Conservation (phyloP, 1,139 yeast species). For the Lodderomyces jiufengensis region DNA sequence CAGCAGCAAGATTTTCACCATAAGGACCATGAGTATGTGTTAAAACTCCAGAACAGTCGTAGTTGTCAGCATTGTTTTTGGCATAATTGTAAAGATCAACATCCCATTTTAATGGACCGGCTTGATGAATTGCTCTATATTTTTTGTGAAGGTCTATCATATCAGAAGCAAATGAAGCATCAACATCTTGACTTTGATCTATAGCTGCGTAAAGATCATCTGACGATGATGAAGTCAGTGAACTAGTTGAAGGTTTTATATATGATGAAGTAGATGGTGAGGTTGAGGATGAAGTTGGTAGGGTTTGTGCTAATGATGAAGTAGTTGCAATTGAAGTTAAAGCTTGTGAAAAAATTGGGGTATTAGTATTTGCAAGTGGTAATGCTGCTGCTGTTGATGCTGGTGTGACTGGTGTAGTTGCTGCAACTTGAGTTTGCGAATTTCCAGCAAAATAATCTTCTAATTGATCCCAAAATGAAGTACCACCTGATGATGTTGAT, state of each 20-base stretch:
- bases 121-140: constrained; percentile 62
- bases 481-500: background rate
- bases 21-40: constrained; percentile 74
- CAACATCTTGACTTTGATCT: constrained; percentile 16
- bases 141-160: constrained; percentile 48
- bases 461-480: constrained; percentile 3
- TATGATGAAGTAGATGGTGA: constrained; percentile 9
- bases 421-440: constrained; percentile 3
- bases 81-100: constrained; percentile 60
- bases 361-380: constrained; percentile 5
- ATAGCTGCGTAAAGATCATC: constrained; percentile 26
- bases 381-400: constrained; percentile 9
- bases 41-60: constrained; percentile 67
- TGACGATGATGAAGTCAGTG: constrained; percentile 12
- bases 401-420: constrained; percentile 3
- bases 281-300: constrained; percentile 7
- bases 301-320: constrained; percentile 4
- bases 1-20: constrained; percentile 88
- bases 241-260: constrained; percentile 14
- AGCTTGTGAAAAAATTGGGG: constrained; percentile 3
- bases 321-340: constrained; percentile 5
- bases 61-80: constrained; percentile 61
- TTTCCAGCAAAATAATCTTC: background rate
- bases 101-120: constrained; percentile 60
- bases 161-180: constrained; percentile 27